Evolutionary conservation across 2,329 filamentous ascomycete genomes (phyloP), one percentile per base, ranked within the genome.

Genomic region (Pseudocercospora macadamiae): DNA sequence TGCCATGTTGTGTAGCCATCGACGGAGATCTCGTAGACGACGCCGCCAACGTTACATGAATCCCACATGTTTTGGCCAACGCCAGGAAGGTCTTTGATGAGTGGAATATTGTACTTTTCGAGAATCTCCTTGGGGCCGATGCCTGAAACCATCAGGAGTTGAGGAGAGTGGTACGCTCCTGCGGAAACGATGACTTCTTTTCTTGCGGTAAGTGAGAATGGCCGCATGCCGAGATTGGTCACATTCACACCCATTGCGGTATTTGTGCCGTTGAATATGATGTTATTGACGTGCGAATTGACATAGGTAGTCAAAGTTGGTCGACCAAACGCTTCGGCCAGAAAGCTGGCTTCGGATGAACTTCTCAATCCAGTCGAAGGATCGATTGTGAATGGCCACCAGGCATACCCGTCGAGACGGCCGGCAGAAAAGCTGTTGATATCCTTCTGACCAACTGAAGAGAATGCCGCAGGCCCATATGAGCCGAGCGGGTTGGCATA

Each of bases 41-140:
- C 58, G 1, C 63, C 60, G n/a, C 60, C 55, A 25, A 61, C 32
- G n/a, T 54, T 59, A 32, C 49, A 51, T 54, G 77, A 74, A 55
- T 84, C 81, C 59, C 75, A 74, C 61, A 84, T 73, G 54, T 80
- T 79, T 63, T 82, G 73, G 4, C 82, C 83, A 1, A 84, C 82
- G 1, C 81, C 81, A 0, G 77, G 76, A 0, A 80, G 74, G 37
- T 81, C 75, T 3, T 74, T 73, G 1, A 84, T 59, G 1, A 81
- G 64, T 0, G 74, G 67, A 32, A 84, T 84, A 14, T 76, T 68
- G 52, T 55, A 61, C n/a, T 72, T 67, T 3, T 74, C 52, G 1
- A 85, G 73, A 18, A 79, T 75, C 0, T 71, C 68, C 1, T 70
- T 71, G 6, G 65, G 66, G 2, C 67, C 64, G 47, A 71, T 62